Evolutionary conservation across 208 protist species (phyloP).

Genomic region (Trypanosoma avium): DNA sequence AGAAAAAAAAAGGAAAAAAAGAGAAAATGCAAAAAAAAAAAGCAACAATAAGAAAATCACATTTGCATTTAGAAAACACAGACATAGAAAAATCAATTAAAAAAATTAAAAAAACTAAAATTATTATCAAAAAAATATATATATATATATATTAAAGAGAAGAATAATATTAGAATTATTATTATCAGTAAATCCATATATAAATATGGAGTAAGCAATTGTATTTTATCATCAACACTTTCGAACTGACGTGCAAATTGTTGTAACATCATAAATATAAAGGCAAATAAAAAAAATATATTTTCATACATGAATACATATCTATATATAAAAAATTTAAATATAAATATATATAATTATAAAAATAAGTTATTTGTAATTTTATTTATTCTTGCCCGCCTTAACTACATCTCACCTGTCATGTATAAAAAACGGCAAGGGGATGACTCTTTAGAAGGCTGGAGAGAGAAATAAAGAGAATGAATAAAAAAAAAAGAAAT

Average conservation of each 20-base stretch:
- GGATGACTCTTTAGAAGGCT: conserved; percentile 30
- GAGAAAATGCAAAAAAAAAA: too few relatives aligned
- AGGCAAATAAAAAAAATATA: neutral
- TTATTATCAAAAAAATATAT: too few relatives aligned
- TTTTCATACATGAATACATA: neutral
- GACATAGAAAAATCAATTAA: too few relatives aligned
- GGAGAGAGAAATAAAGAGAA: neutral
- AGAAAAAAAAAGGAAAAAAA: too few relatives aligned
- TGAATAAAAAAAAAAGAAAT: neutral
- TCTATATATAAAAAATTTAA: neutral
- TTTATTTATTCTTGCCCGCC: conserved; percentile 17
- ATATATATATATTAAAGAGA: too few relatives aligned
- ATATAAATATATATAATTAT: neutral
- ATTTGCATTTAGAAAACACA: too few relatives aligned
- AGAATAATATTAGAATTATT: too few relatives aligned
- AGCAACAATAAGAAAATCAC: too few relatives aligned
- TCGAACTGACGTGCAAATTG: conserved; percentile 43
- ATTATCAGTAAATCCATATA: conserved; percentile 19
- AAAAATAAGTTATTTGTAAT: neutral
- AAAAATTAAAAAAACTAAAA: too few relatives aligned
- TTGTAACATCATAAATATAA: conserved; percentile 19
- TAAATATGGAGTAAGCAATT: conserved; percentile 14
- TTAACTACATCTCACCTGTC: conserved; percentile 21
- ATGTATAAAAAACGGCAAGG: conserved; percentile 6
- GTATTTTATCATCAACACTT: conserved; percentile 8